Evolutionary conservation across 1,284 basidiomycete genomes (phyloP).

Genomic region (Athelia psychrophila): DNA sequence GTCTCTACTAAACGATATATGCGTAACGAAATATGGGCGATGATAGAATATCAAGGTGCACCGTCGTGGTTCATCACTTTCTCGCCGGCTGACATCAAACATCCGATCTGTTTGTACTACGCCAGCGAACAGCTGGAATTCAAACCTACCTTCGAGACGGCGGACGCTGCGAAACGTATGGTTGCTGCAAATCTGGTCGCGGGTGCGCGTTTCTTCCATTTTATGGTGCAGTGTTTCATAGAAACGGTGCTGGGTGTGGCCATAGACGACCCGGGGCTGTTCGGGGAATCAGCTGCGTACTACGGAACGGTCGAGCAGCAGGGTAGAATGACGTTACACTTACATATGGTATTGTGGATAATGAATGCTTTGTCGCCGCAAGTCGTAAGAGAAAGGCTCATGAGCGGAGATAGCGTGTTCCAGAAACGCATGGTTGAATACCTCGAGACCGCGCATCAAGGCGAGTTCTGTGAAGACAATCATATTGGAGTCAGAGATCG

Average conservation of each 20-base stretch:
- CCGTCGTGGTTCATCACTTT: conserved; percentile 36
- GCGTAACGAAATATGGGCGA: conserved; percentile 30
- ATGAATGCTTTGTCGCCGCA: conserved; percentile 20
- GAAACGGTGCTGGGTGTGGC: conserved; percentile 26
- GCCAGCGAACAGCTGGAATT: conserved; percentile 18
- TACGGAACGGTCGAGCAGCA: conserved; percentile 37
- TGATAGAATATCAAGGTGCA: conserved; percentile 27
- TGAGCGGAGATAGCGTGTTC: conserved; percentile 20
- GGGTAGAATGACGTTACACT: conserved; percentile 29
- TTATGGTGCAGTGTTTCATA: conserved; percentile 25
- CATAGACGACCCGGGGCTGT: conserved; percentile 20
- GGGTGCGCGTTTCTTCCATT: conserved; percentile 27
- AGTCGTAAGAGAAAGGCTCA: conserved; percentile 23
- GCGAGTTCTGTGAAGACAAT: too few species aligned
- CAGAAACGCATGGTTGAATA: conserved; percentile 19
- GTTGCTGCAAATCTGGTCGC: conserved; percentile 30
- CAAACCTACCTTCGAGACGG: conserved; percentile 1
- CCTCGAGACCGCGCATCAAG: conserved; percentile 19
- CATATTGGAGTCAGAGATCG: too few species aligned
- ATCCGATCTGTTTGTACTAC: conserved; percentile 28
- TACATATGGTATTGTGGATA: conserved; percentile 31
- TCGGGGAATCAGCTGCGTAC: conserved; percentile 26
- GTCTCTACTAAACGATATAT: conserved; percentile 26
- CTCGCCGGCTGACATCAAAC: conserved; percentile 27
- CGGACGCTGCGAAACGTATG: conserved; percentile 8